Evolutionary conservation across 2,329 filamentous ascomycete genomes (phyloP).

Genomic region (Chaetomium strumarium): DNA sequence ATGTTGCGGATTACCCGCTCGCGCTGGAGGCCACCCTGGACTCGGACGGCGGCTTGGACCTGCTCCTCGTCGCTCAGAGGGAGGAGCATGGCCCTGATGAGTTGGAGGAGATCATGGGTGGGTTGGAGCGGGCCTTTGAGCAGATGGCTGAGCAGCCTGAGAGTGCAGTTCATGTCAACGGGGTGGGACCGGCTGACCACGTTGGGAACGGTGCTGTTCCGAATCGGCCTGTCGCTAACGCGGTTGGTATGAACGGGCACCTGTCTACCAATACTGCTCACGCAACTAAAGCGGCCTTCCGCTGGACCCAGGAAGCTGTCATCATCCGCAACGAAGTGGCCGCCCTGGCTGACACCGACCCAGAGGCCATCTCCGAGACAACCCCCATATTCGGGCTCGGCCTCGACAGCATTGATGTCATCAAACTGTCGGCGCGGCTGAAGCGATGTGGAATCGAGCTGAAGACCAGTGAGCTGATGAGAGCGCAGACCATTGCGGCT

Average conservation of each 20-base stretch:
- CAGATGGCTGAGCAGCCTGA: conserved; percentile 23
- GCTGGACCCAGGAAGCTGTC: conserved; percentile 52
- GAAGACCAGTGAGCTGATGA: conserved; percentile 72
- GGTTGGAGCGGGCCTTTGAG: conserved; percentile 31
- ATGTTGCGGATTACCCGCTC: conserved; percentile 63
- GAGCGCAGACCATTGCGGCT: conserved; percentile 57
- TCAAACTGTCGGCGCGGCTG: conserved; percentile 72
- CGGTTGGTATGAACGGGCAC: neutral
- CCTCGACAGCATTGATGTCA: conserved; percentile 86
- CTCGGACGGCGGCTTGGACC: conserved; percentile 39
- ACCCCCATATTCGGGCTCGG: conserved; percentile 75
- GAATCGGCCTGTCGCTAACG: neutral
- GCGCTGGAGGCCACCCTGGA: conserved; percentile 66
- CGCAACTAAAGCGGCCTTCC: conserved; percentile 33
- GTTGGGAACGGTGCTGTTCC: too few relatives aligned
- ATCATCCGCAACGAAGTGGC: conserved; percentile 58
- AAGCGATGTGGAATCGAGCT: conserved; percentile 55
- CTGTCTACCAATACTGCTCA: neutral
- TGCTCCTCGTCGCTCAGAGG: conserved; percentile 52
- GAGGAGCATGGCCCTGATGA: conserved; percentile 2
- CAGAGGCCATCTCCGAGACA: conserved; percentile 46
- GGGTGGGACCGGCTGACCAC: neutral
- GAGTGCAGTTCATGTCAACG: neutral
- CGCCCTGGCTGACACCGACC: conserved; percentile 49
- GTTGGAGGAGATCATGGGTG: conserved; percentile 35